Conservation (phyloP, 139 green algal species). For the Desmodesmus armatus region DNA sequence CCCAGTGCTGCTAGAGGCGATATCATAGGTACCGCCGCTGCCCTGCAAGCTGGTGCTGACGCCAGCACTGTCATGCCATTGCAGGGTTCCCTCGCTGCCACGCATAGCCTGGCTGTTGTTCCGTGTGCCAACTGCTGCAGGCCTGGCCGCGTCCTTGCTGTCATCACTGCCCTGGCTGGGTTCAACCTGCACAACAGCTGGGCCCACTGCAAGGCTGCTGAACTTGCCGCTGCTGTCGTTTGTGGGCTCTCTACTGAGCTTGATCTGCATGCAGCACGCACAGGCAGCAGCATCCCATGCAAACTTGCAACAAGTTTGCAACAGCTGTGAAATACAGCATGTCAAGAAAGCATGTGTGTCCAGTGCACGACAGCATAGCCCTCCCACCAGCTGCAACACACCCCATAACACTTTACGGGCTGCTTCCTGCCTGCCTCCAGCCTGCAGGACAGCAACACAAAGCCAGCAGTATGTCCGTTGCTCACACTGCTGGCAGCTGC, state of each 20-base stretch:
- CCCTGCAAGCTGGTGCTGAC: no score
- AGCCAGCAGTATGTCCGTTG: background rate
- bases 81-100: background rate
- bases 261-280: background rate
- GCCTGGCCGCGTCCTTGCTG: no score
- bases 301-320: background rate
- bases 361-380: no score
- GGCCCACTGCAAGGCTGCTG: no score
- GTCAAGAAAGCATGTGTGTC: background rate
- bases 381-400: no score
- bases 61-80: background rate
- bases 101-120: background rate
- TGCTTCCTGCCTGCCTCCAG: background rate
- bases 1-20: background rate
- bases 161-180: no score
- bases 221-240: background rate
- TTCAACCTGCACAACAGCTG: no score
- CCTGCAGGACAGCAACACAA: background rate
- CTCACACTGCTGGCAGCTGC: background rate
- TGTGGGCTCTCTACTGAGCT: background rate
- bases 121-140: background rate
- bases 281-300: background rate
- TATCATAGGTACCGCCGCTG: background rate
- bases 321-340: background rate
- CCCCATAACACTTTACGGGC: background rate